A percentile compares a stretch with the other conserved stretches of the same genome.
Conservation (phyloP, 148 eudicot species). For the Nepenthes mirabilis region DNA sequence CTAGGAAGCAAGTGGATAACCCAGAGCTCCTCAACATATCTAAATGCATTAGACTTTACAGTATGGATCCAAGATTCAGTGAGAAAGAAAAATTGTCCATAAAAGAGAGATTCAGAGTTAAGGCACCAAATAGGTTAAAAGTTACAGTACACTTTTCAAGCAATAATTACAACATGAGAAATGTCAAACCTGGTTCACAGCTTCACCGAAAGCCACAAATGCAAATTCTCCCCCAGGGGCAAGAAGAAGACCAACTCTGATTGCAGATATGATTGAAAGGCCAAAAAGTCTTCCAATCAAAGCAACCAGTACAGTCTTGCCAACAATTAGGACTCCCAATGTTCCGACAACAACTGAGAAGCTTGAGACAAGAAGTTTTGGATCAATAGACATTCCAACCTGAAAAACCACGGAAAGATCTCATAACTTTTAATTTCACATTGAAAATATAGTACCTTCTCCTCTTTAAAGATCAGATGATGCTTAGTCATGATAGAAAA, state of each 20-base stretch:
- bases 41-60: no score
- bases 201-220: constrained; percentile 99
- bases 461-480: no score
- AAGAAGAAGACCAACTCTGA: constrained; percentile 90
- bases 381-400: constrained; percentile 99
- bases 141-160: no score
- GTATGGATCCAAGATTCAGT: no score
- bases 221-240: constrained; percentile 99
- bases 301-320: constrained; percentile 74
- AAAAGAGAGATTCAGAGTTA: no score
- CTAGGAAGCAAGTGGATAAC: no score
- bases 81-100: no score
- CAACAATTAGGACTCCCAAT: constrained; percentile 68
- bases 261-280: constrained; percentile 67
- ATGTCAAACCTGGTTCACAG: constrained; percentile 82
- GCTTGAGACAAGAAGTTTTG: constrained; percentile 82
- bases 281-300: constrained; percentile 82
- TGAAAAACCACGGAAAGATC: constrained; percentile 19
- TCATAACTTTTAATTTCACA: not conserved
- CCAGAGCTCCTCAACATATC: no score
- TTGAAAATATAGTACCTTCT: no score
- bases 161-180: not conserved
- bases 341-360: constrained; percentile 68
- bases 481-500: no score
- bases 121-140: no score